These are phyloP conservation scores for Cucurbita moschata DNA, from an alignment of 306 rosid species.

Conservation along the genomic window DNA sequence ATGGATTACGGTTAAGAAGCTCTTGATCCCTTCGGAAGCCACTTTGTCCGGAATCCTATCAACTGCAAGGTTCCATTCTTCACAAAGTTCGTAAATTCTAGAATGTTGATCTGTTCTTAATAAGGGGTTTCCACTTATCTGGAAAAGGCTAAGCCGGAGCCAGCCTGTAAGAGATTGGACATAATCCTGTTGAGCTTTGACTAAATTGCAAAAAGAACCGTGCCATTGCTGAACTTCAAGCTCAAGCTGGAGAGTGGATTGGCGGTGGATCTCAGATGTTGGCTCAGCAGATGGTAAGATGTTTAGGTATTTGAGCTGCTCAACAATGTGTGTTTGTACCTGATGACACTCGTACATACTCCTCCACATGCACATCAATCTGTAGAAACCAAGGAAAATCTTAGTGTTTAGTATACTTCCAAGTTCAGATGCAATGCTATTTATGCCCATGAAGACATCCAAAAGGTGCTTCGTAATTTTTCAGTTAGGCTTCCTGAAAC, in stretches of 20 bases:
- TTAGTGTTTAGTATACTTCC: background rate
- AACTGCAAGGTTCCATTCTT: constrained; percentile 72
- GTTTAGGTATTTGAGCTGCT: constrained; percentile 76
- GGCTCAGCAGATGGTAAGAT: constrained; percentile 66
- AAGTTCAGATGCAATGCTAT: background rate
- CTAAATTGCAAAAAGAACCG: constrained; percentile 66
- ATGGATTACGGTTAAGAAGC: constrained; percentile 65
- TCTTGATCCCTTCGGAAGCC: constrained; percentile 89
- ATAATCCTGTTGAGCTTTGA: constrained; percentile 68
- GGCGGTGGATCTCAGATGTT: constrained; percentile 79
- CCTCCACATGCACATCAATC: constrained; percentile 98
- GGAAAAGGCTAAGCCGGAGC: constrained; percentile 90
- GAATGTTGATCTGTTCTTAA: constrained; percentile 50
- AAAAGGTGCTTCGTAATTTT: background rate
- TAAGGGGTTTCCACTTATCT: constrained; percentile 41
- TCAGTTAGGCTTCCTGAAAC: background rate
- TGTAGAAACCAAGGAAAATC: constrained; percentile 13
- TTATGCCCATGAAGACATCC: background rate
- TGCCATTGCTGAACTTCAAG: constrained; percentile 91
- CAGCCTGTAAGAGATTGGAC: constrained; percentile 77
- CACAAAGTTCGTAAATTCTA: constrained; percentile 66
- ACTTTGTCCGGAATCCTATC: constrained; percentile 81
- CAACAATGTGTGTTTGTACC: constrained; percentile 89
- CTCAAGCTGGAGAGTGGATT: constrained; percentile 85
- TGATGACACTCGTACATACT: constrained; percentile 96